Percentiles rank a stretch among this genome's conserved stretches.
Evolutionary conservation across 768 basidiomycete genomes (phyloP).

Genomic region (Tylopilus cervinicoccineus): DNA sequence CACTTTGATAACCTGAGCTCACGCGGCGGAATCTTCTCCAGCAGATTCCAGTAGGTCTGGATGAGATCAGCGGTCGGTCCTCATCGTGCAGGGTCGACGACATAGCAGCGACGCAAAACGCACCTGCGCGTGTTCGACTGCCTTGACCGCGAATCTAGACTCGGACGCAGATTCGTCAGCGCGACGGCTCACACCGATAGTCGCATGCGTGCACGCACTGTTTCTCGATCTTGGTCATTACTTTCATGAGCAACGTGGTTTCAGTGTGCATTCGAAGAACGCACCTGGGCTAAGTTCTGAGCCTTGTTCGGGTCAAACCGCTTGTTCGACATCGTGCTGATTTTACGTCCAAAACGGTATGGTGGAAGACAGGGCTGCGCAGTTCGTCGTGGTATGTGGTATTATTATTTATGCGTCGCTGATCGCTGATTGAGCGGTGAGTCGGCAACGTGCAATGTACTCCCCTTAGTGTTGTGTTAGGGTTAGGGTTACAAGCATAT

Average conservation of each 20-base stretch:
- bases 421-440: background rate
- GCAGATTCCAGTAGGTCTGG: constrained; percentile 93
- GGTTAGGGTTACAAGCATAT: constrained; percentile 20
- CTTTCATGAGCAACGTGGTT: constrained; percentile 20
- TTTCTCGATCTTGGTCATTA: constrained; percentile 77
- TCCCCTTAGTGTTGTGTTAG: constrained; percentile 20
- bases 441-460: background rate
- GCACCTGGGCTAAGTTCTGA: constrained; percentile 87
- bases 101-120: constrained; percentile 22
- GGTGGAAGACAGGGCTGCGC: background rate
- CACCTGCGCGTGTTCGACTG: constrained; percentile 95
- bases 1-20: constrained; percentile 83
- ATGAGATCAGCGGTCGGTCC: constrained; percentile 9
- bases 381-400: background rate
- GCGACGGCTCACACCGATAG: background rate
- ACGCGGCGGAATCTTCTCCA: constrained; percentile 74
- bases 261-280: constrained; percentile 22
- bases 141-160: constrained; percentile 58
- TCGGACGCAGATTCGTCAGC: constrained; percentile 11
- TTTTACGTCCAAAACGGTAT: constrained; percentile 18
- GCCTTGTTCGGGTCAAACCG: constrained; percentile 86
- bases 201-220: constrained; percentile 53
- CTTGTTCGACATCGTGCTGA: constrained; percentile 39
- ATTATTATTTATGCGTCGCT: too few species aligned
- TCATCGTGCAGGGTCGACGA: constrained; percentile 1